Conservation (phyloP, 2,329 filamentous ascomycete genomes). For the Colletotrichum lupini region DNA sequence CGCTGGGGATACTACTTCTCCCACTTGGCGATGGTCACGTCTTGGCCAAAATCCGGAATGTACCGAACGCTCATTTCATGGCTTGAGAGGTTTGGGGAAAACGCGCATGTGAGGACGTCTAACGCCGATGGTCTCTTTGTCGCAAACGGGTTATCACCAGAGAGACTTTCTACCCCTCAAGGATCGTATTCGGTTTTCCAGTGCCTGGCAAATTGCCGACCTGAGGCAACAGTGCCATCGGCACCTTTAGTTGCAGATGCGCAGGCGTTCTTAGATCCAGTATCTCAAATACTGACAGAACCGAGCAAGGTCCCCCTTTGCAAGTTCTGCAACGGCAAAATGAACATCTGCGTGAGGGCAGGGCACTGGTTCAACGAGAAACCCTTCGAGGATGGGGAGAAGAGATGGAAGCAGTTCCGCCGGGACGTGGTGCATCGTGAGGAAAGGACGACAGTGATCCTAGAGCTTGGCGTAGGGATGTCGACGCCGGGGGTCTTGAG, state of each 20-base stretch:
- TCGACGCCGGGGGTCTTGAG: slow-evolving; percentile 37
- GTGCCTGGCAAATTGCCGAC: slow-evolving; percentile 43
- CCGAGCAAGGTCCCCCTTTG: slow-evolving; percentile 34
- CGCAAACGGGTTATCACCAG: slow-evolving; percentile 40
- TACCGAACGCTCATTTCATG: slow-evolving; percentile 37
- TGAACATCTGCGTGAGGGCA: slow-evolving; percentile 37
- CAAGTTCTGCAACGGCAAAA: slow-evolving; percentile 35
- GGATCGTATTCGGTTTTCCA: slow-evolving; percentile 45
- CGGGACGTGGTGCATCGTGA: not conserved
- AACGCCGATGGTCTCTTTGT: slow-evolving; percentile 47
- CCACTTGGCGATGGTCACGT: slow-evolving; percentile 42
- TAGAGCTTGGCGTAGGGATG: slow-evolving; percentile 38
- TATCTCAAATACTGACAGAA: slow-evolving; percentile 38
- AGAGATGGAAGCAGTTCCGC: slow-evolving; percentile 33
- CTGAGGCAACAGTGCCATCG: slow-evolving; percentile 41
- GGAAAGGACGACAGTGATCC: slow-evolving; percentile 27
- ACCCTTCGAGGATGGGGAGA: slow-evolving; percentile 35
- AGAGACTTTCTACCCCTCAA: slow-evolving; percentile 44
- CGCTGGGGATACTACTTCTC: slow-evolving; percentile 48
- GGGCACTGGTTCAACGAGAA: slow-evolving; percentile 38
- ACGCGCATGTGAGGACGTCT: slow-evolving; percentile 42
- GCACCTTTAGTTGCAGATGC: slow-evolving; percentile 39
- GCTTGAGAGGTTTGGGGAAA: slow-evolving; percentile 19
- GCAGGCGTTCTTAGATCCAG: slow-evolving; percentile 37
- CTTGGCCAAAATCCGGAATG: slow-evolving; percentile 41